Base-by-base conservation (phyloP, 495 filamentous ascomycete genomes). In the Paragyromitra xinjiangensis region DNA sequence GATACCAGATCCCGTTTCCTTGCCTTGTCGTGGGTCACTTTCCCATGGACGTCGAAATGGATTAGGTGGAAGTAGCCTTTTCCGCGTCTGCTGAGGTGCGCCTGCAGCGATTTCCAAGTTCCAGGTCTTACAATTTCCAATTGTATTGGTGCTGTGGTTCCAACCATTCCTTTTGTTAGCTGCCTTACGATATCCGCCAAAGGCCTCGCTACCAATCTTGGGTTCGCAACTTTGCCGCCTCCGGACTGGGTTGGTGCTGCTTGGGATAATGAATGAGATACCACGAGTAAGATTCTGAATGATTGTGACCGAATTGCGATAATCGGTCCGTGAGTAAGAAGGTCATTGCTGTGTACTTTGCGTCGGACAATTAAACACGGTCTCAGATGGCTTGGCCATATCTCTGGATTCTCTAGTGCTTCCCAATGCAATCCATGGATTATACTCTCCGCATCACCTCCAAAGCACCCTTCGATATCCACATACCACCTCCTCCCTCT, bases 381-480 rank as follows among this genome's bases (percentile, higher is more conserved):
- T 19, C 64, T 56, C 12, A 69, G 11, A 29, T 64, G 72, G 26
- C 39, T 77, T 37, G 72, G 64, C 76, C 72, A 77, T 64, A 51
- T 61, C 19, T 78, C 65, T 1, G 73, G 58, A 29, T 71, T 64
- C 42, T 78, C 76, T 11, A 78, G 39, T 0, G 50, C 76, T 50
- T 78, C 76, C 76, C 76, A 78, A 34, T 78, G 76, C 5, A 78
- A 24, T 24, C 72, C 75, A 8, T 77, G 64, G 6, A 78, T 70
- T 19, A 53, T 44, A 26, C 55, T 64, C 45, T 61, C 73, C 6
- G 24, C 48, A 4, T 24, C 12, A 12, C 71, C 71, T 19, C 62
- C 48, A 26, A 42, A 74, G 29, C 12, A 53, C 39, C 51, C 63
- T 34, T 78, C 76, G 14, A 78, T 65, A 71, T 78, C 76, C 16